These are phyloP conservation scores for Camillea tinctor DNA, from an alignment of 2,329 filamentous ascomycete genomes.

Conservation along the genomic window DNA sequence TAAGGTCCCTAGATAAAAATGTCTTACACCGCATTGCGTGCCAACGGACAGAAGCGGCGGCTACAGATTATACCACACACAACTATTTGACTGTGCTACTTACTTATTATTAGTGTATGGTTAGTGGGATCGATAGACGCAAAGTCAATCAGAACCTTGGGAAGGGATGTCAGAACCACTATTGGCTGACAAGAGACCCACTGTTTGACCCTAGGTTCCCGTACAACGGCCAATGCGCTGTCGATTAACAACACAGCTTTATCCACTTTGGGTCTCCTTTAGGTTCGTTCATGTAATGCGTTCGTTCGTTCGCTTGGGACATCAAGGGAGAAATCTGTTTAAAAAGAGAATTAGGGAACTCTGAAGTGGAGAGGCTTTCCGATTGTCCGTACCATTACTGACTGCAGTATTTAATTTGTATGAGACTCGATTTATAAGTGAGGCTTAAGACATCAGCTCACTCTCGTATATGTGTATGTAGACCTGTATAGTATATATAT, in stretches of 20 bases:
- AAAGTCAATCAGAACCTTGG: neutral
- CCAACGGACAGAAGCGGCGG: neutral
- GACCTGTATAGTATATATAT: too few species aligned
- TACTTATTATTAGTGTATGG: too few species aligned
- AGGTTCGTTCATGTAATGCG: neutral
- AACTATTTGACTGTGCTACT: too few species aligned
- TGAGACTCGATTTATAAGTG: neutral
- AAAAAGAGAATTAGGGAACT: neutral
- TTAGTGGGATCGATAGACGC: neutral
- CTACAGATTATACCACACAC: neutral
- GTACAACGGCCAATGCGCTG: neutral
- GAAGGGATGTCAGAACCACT: neutral
- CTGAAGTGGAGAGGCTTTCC: neutral
- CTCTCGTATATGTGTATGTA: neutral
- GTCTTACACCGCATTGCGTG: neutral
- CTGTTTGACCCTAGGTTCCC: neutral
- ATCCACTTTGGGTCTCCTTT: neutral
- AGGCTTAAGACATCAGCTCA: neutral
- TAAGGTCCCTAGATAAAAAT: neutral
- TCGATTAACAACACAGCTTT: neutral
- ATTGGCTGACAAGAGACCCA: neutral
- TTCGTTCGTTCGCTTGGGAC: neutral
- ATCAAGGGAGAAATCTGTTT: neutral
- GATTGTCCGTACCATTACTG: neutral
- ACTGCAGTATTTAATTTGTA: neutral